Conservation (phyloP, 2,329 filamentous ascomycete species). For the Trichoderma aggressivum region DNA sequence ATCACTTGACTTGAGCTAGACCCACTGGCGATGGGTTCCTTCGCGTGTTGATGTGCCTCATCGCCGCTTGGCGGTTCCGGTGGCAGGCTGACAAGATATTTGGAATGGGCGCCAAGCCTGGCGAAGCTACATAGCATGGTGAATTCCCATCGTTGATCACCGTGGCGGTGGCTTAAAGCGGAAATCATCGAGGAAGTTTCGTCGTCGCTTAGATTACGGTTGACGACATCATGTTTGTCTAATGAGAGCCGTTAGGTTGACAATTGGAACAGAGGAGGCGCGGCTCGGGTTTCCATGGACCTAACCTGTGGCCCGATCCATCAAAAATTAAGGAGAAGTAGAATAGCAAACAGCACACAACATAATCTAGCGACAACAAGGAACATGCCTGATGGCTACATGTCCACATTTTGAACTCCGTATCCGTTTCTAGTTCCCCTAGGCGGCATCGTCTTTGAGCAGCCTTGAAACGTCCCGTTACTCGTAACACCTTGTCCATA, state of each 20-base stretch:
- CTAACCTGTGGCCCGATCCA: neutral
- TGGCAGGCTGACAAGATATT: neutral
- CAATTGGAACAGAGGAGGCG: neutral
- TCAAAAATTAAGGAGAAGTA: neutral
- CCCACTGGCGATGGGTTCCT: neutral
- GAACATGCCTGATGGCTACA: neutral
- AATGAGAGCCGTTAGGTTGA: neutral
- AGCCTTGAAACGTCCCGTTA: neutral
- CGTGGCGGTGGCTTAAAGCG: neutral
- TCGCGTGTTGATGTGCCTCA: neutral
- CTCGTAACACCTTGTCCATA: neutral
- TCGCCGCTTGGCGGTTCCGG: neutral
- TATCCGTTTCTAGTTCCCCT: neutral
- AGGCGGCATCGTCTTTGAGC: neutral
- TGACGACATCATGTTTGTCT: neutral
- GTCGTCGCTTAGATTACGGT: neutral
- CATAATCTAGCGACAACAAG: neutral
- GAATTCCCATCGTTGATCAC: neutral
- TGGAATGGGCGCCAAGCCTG: neutral
- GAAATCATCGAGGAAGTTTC: neutral
- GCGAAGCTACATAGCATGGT: neutral
- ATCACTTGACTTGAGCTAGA: neutral
- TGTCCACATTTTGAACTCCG: constrained; percentile 7
- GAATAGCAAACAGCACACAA: neutral
- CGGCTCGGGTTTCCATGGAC: neutral